Evolutionary conservation across 306 rosid species (phyloP).

Genomic region (Quercus alba): DNA sequence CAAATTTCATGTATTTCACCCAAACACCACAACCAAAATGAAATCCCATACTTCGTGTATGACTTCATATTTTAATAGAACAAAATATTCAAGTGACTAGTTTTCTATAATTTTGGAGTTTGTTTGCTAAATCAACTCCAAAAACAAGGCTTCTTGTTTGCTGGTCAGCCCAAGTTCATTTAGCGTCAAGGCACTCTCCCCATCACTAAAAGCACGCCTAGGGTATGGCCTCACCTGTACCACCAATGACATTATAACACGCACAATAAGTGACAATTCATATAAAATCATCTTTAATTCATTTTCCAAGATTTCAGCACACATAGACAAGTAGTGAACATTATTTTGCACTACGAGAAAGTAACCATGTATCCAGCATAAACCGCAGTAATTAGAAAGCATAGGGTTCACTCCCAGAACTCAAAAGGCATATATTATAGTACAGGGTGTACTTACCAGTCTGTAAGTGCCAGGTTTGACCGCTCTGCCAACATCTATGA

Average conservation of each 20-base stretch:
- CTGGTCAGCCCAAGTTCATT: conserved; percentile 75
- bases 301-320: background rate
- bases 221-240: conserved; percentile 94
- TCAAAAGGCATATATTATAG: conserved; percentile 3
- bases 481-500: conserved; percentile 75
- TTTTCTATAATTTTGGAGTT: conserved; percentile 35
- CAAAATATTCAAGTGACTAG: conserved; percentile 24
- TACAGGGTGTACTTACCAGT: conserved; percentile 59
- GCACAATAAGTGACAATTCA: background rate
- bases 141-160: conserved; percentile 92
- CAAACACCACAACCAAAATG: conserved; percentile 27
- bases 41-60: conserved; percentile 25
- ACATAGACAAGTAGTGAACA: background rate
- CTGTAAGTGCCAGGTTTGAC: conserved; percentile 82
- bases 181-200: conserved; percentile 57
- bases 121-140: conserved; percentile 58
- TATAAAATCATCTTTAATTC: background rate
- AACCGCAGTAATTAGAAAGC: background rate
- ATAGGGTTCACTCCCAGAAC: background rate
- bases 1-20: conserved; percentile 24
- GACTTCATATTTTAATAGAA: conserved; percentile 27
- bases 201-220: conserved; percentile 73
- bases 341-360: background rate
- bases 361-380: background rate
- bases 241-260: background rate